These are phyloP conservation scores for Plasmodium falciparum DNA, from an alignment of 169 alveolate species.

Conservation along the genomic window DNA sequence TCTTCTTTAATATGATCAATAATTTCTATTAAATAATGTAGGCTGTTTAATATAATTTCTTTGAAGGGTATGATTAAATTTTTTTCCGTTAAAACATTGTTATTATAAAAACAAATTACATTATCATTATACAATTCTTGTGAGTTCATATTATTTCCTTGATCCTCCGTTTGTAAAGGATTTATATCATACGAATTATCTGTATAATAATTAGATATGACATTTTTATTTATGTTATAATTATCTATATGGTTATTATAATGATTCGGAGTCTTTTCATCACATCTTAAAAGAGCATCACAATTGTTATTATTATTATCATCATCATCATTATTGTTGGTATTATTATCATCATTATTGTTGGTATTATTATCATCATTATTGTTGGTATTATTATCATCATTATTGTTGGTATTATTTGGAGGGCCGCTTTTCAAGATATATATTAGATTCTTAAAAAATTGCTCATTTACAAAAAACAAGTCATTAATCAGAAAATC, in stretches of 20 bases:
- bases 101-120: not conserved
- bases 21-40: slow-evolving; percentile 38
- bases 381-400: too few species aligned
- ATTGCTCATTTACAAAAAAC: not conserved
- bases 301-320: too few species aligned
- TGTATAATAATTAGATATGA: too few species aligned
- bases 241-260: too few species aligned
- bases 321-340: too few species aligned
- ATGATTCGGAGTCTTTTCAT: too few species aligned
- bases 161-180: not conserved
- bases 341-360: too few species aligned
- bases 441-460: not conserved
- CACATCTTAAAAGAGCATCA: too few species aligned
- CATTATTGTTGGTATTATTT: not conserved
- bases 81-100: too few species aligned
- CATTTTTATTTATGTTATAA: too few species aligned
- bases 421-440: not conserved
- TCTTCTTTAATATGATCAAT: slow-evolving; percentile 20
- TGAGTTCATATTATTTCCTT: not conserved
- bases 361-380: not conserved
- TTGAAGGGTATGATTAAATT: slow-evolving; percentile 1
- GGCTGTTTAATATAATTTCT: slow-evolving; percentile 34
- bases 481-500: slow-evolving; percentile 28
- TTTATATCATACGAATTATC: too few species aligned
- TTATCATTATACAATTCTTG: not conserved